Conservation (phyloP, 352 stramenopile genomes). For the Globisporangium abappressorium region DNA sequence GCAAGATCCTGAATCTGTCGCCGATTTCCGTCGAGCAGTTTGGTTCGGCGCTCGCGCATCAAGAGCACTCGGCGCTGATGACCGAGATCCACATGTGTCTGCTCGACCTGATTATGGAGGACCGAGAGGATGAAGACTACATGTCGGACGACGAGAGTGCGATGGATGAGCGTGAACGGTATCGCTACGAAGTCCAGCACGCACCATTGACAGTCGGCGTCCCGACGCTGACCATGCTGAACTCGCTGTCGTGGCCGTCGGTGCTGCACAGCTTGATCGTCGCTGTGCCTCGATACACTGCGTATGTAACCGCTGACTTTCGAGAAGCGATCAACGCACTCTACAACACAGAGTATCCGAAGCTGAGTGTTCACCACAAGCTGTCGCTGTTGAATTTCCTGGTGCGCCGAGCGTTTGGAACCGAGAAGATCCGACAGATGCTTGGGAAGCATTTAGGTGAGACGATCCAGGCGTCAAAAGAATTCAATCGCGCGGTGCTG, state of each 20-base stretch:
- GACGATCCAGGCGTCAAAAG: constrained; percentile 58
- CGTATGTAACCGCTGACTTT: constrained; percentile 36
- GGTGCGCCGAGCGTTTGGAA: constrained; percentile 49
- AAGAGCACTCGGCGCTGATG: constrained; percentile 45
- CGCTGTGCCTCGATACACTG: constrained; percentile 68
- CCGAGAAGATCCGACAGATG: constrained; percentile 62
- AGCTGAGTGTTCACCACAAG: constrained; percentile 58
- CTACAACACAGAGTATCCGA: constrained; percentile 49
- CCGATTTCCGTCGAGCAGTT: constrained; percentile 70
- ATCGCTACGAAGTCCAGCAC: constrained; percentile 79
- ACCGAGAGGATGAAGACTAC: constrained; percentile 85
- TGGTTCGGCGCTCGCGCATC: constrained; percentile 37
- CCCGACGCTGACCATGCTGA: constrained; percentile 78
- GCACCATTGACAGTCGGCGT: constrained; percentile 75
- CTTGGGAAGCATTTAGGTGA: constrained; percentile 60
- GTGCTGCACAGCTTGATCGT: constrained; percentile 65
- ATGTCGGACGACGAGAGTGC: constrained; percentile 78
- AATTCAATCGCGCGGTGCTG: constrained; percentile 66
- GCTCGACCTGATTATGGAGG: constrained; percentile 75
- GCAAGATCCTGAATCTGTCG: constrained; percentile 54
- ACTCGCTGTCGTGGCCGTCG: constrained; percentile 74
- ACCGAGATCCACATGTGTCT: constrained; percentile 85
- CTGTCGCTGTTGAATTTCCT: constrained; percentile 71
- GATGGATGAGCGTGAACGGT: constrained; percentile 79
- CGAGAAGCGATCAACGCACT: constrained; percentile 45